Conservation (phyloP, 2,329 filamentous ascomycete species). For the Cladosporium austrohemisphaericum region DNA sequence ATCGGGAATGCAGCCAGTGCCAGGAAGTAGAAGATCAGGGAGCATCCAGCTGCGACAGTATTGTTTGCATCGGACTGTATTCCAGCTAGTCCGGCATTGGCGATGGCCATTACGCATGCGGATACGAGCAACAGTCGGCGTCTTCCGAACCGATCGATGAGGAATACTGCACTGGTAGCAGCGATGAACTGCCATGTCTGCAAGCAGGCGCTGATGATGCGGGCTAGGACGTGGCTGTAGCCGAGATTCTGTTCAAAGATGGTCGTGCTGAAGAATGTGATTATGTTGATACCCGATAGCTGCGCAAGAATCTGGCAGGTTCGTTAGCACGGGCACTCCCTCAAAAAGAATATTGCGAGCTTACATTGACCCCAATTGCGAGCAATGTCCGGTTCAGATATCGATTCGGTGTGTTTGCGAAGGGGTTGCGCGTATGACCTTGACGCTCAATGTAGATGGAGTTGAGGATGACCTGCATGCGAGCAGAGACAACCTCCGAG, state of each 20-base stretch:
- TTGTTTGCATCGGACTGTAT: conserved; percentile 22
- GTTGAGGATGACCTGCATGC: conserved; percentile 20
- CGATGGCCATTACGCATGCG: conserved; percentile 27
- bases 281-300: conserved; percentile 26
- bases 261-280: conserved; percentile 28
- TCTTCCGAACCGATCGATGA: conserved; percentile 30
- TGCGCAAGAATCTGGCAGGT: conserved; percentile 34
- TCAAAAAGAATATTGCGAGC: too few species aligned
- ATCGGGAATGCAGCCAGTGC: conserved; percentile 28
- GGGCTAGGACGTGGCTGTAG: conserved; percentile 20
- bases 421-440: conserved; percentile 25
- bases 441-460: conserved; percentile 22
- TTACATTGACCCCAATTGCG: conserved; percentile 37
- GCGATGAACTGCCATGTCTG: conserved; percentile 29
- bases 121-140: conserved; percentile 28
- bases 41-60: conserved; percentile 22
- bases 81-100: conserved; percentile 24
- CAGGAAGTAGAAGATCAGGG: conserved; percentile 28
- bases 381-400: conserved; percentile 27
- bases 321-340: too few species aligned
- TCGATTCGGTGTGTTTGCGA: conserved; percentile 24
- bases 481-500: conserved; percentile 20
- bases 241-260: conserved; percentile 23
- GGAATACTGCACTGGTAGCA: conserved; percentile 25
- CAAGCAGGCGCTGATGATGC: conserved; percentile 26